These are phyloP conservation scores for Dothiorella sarmentorum DNA, from an alignment of 2,329 filamentous ascomycete species.

Conservation along the genomic window DNA sequence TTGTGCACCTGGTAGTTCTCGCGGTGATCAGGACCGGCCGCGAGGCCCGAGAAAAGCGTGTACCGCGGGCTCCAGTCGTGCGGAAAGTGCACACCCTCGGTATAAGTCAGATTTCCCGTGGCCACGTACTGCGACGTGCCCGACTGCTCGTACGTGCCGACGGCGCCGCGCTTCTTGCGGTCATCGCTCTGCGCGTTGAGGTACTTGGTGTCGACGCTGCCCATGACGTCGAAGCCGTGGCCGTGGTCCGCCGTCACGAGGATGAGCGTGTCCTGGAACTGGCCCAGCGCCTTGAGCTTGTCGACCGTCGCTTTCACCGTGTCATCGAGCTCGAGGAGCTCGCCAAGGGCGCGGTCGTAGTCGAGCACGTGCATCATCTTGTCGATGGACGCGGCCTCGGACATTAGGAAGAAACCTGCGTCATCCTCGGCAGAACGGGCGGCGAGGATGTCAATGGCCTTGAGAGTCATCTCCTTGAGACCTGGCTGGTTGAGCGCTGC, in stretches of 20 bases:
- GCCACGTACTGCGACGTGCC: conserved; percentile 74
- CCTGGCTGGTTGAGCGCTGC: conserved; percentile 74
- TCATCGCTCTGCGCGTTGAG: conserved; percentile 61
- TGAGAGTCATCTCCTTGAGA: conserved; percentile 85
- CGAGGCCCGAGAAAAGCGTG: conserved; percentile 70
- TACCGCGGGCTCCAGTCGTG: conserved; percentile 82
- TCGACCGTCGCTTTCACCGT: conserved; percentile 71
- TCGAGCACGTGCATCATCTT: conserved; percentile 86
- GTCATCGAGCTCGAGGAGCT: conserved; percentile 82
- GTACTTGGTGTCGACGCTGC: conserved; percentile 76
- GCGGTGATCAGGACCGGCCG: conserved; percentile 68
- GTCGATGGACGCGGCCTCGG: conserved; percentile 79
- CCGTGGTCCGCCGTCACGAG: conserved; percentile 85
- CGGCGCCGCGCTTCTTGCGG: conserved; percentile 70
- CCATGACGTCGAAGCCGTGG: conserved; percentile 85
- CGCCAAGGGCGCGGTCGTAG: conserved; percentile 80
- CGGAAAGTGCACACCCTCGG: conserved; percentile 72
- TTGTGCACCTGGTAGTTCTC: conserved; percentile 74
- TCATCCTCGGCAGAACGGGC: conserved; percentile 52
- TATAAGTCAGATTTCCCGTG: conserved; percentile 59
- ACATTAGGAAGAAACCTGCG: conserved; percentile 84
- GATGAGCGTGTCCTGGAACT: conserved; percentile 72
- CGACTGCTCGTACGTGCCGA: conserved; percentile 70
- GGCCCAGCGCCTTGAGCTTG: conserved; percentile 63
- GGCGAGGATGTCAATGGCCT: conserved; percentile 77